Evolutionary conservation across 2,329 filamentous ascomycete species (phyloP).

Genomic region (Macrophomina phaseolina): DNA sequence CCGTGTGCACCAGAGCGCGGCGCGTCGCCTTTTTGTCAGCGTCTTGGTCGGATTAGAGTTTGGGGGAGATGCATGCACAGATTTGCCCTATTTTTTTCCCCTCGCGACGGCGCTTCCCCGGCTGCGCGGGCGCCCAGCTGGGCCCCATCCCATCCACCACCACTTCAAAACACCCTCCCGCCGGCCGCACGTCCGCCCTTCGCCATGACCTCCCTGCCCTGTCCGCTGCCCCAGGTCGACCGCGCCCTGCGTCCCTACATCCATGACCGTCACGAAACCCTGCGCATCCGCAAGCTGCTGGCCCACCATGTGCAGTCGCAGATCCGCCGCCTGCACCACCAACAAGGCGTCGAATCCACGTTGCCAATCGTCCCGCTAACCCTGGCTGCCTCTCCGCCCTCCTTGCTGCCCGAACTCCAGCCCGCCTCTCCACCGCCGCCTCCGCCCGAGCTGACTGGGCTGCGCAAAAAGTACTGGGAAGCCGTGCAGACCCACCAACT

Average conservation of each 20-base stretch:
- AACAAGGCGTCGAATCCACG: slow-evolving; percentile 4
- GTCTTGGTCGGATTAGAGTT: slow-evolving; percentile 12
- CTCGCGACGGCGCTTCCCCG: not conserved
- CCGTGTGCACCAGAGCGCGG: not conserved
- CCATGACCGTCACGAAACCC: slow-evolving; percentile 43
- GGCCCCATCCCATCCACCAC: not conserved
- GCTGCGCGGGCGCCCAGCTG: not conserved
- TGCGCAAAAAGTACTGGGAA: slow-evolving; percentile 52
- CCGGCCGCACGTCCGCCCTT: not conserved
- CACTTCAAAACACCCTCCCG: not conserved
- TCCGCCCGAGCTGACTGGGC: slow-evolving; percentile 47
- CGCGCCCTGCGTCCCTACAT: slow-evolving; percentile 44
- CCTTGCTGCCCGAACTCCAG: slow-evolving; percentile 29
- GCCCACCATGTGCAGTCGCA: slow-evolving; percentile 41
- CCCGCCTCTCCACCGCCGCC: not conserved
- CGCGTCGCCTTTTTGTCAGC: not conserved
- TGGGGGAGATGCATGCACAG: not conserved
- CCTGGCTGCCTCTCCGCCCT: slow-evolving; percentile 38
- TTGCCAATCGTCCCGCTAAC: slow-evolving; percentile 39
- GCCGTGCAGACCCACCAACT: slow-evolving; percentile 51
- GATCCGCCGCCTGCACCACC: slow-evolving; percentile 26
- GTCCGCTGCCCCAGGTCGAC: slow-evolving; percentile 46
- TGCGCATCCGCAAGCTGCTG: slow-evolving; percentile 43
- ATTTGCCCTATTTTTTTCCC: not conserved
- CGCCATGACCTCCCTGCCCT: slow-evolving; percentile 30